These are phyloP conservation scores for Petasospora fabianii DNA, from an alignment of 1,139 yeast genomes.

Conservation along the genomic window DNA sequence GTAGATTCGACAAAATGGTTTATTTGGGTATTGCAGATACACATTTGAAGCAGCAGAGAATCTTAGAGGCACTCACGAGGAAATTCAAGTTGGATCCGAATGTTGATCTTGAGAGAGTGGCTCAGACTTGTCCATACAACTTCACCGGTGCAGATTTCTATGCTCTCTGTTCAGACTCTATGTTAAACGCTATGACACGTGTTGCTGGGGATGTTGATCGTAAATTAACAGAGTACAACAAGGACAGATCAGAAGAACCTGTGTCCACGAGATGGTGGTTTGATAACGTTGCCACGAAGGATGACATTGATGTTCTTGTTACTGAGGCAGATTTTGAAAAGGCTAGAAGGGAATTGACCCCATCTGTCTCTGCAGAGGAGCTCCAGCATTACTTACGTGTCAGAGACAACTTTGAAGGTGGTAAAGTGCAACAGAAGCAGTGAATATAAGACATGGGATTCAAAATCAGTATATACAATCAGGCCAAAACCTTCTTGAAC, in stretches of 20 bases:
- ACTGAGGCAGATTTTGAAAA: conserved; percentile 67
- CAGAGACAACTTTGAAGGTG: conserved; percentile 67
- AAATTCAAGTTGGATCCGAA: conserved; percentile 64
- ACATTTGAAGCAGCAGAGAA: conserved; percentile 80
- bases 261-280: conserved; percentile 87
- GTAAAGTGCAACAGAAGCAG: conserved; percentile 11
- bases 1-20: conserved; percentile 91
- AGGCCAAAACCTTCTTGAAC: too few species aligned
- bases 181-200: conserved; percentile 23
- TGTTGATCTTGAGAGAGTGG: conserved; percentile 59
- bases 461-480: too few species aligned
- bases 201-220: conserved; percentile 73
- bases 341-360: conserved; percentile 68
- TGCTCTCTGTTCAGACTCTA: conserved; percentile 41
- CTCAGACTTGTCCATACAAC: conserved; percentile 75
- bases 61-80: conserved; percentile 83
- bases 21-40: conserved; percentile 93
- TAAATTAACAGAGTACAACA: conserved; percentile 55
- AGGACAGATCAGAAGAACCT: conserved; percentile 32
- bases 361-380: conserved; percentile 88
- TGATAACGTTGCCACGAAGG: conserved; percentile 68
- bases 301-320: conserved; percentile 69
- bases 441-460: background rate
- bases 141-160: conserved; percentile 98
- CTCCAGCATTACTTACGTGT: conserved; percentile 75